These are phyloP conservation scores for Priceomyces fermenticarens DNA, from an alignment of 805 yeast species.

Conservation along the genomic window DNA sequence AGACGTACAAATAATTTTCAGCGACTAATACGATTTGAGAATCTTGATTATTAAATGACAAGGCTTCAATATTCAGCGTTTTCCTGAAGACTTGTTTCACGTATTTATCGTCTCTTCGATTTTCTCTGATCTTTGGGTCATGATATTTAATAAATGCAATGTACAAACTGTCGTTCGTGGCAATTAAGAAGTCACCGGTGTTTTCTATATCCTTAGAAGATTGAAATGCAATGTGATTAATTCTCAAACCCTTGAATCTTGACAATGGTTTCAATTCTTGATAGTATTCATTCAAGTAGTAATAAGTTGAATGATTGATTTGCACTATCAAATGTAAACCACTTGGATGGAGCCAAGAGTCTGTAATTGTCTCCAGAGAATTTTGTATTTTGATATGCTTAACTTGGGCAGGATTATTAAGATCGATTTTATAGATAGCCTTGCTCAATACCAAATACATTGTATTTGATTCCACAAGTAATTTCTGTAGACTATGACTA, in stretches of 20 bases:
- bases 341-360: slow-evolving; percentile 37
- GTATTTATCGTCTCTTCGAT: slow-evolving; percentile 36
- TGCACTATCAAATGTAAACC: slow-evolving; percentile 35
- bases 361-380: slow-evolving; percentile 15
- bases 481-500: slow-evolving; percentile 16
- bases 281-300: slow-evolving; percentile 30
- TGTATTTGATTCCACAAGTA: slow-evolving; percentile 30
- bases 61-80: slow-evolving; percentile 2
- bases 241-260: slow-evolving; percentile 26
- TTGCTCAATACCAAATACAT: slow-evolving; percentile 29
- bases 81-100: slow-evolving; percentile 24
- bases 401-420: slow-evolving; percentile 34
- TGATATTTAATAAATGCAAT: slow-evolving; percentile 27
- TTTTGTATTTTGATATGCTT: slow-evolving; percentile 19
- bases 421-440: slow-evolving; percentile 28
- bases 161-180: slow-evolving; percentile 30
- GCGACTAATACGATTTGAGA: slow-evolving; percentile 22
- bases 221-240: slow-evolving; percentile 23
- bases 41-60: slow-evolving; percentile 14
- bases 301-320: slow-evolving; percentile 19
- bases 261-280: slow-evolving; percentile 30
- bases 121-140: slow-evolving; percentile 19
- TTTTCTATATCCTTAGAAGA: slow-evolving; percentile 4
- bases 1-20: slow-evolving; percentile 16
- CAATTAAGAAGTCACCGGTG: slow-evolving; percentile 30